Evolutionary conservation across 108 stramenopile species (phyloP), one percentile per base, ranked within the genome.

Genomic region (Nitzschia sp.): DNA sequence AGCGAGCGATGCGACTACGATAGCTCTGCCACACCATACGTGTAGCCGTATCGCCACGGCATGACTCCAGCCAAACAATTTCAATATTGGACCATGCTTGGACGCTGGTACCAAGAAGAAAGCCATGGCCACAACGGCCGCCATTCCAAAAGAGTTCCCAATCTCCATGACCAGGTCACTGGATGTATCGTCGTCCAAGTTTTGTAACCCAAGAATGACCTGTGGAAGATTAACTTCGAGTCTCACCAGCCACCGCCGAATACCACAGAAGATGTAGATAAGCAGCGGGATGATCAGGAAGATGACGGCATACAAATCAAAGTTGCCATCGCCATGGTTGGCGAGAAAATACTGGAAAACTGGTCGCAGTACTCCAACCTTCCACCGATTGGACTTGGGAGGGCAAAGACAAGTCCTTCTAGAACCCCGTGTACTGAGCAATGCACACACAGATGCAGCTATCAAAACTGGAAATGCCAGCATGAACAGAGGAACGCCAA

Each of bases 81-180:
- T 54, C n/a, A 79, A 30, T 5, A 89, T 46, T 15, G 85, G 68
- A 46, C 66, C 75, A 45, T 80, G 72, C 27, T 65, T 66, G 23
- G 85, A 65, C 9, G 83, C 81, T 1, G 84, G 87, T 21, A 89
- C 54, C 26, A 83, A 49, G 11, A 83, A 60, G 55, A 80, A 70
- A 34, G 71, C 46, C 34, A 62, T 19, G 28, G 67, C 63, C 27
- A 85, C 59, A 15, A 82, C 47, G 19, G 84, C 84, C 34, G 74
- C 33, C 59, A 89, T 76, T 17, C 84, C 87, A 38, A 74, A 80
- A 15, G 66, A 42, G 60, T 88, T 83, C 33, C 78, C 82, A 9
- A 78, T 62, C 35, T 72, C 45, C 33, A 47, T 34, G 4, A 5
- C 21, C n/a, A 51, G 21, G 17, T 51, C 49, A 51, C 13, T 68